These are phyloP conservation scores for Amylocarpus encephaloides DNA, from an alignment of 2,329 filamentous ascomycete genomes.

Conservation along the genomic window DNA sequence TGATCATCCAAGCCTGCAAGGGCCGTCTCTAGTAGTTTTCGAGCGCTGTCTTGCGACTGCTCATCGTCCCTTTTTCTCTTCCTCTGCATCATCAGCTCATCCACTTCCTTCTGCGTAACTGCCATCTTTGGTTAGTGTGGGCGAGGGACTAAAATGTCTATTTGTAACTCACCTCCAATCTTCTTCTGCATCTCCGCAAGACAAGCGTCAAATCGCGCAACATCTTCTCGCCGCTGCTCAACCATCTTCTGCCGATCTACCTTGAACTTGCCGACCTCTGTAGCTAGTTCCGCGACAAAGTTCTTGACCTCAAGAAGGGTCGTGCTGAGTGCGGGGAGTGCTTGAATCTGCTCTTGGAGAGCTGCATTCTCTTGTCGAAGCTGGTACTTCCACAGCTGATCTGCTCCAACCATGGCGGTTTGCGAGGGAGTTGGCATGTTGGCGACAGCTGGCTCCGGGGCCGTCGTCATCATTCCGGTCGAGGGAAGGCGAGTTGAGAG, in stretches of 20 bases:
- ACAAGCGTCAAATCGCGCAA: neutral
- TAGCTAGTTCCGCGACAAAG: neutral
- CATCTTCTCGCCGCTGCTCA: neutral
- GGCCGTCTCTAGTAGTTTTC: too few relatives aligned
- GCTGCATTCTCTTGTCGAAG: constrained; percentile 23
- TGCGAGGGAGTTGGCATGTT: neutral
- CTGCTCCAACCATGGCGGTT: constrained; percentile 4
- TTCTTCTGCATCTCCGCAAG: neutral
- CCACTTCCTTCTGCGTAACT: too few relatives aligned
- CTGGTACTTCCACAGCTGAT: constrained; percentile 21
- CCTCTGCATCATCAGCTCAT: too few relatives aligned
- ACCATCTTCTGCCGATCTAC: neutral
- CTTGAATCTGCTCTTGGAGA: constrained; percentile 16
- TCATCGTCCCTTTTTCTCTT: too few relatives aligned
- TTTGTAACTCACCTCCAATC: neutral
- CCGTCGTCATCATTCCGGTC: neutral
- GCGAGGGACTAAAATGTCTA: neutral
- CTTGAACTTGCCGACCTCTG: neutral
- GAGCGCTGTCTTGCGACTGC: too few relatives aligned
- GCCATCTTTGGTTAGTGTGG: too few relatives aligned
- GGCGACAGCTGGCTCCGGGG: neutral
- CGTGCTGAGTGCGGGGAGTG: neutral
- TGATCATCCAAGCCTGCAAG: too few relatives aligned
- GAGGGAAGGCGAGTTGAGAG: neutral
- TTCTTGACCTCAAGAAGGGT: neutral